A percentile compares a stretch with the other conserved stretches of the same genome.
These are phyloP conservation scores for Auricularia sp. DNA, from an alignment of 768 basidiomycete species.

Conservation along the genomic window DNA sequence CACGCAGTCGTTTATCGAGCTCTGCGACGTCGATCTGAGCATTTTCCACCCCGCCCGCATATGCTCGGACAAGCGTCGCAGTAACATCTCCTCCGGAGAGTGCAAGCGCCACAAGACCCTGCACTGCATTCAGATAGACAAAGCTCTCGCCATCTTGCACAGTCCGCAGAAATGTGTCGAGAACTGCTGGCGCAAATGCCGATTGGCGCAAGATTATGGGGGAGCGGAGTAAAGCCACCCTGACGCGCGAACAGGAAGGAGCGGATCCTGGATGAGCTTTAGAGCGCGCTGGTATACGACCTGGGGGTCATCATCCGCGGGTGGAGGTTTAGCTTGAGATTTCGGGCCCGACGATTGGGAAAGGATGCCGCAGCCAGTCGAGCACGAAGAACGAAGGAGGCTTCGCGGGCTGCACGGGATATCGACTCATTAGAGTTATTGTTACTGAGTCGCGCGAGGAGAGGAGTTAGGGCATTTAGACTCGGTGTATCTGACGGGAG, in stretches of 20 bases:
- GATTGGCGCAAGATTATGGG: slow-evolving; percentile 31
- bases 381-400: slow-evolving; percentile 74
- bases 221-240: slow-evolving; percentile 70
- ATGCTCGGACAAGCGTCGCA: slow-evolving; percentile 53
- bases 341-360: slow-evolving; percentile 19
- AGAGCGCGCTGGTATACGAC: slow-evolving; percentile 80
- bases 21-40: slow-evolving; percentile 32
- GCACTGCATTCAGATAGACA: slow-evolving; percentile 85
- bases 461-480: slow-evolving; percentile 59
- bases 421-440: slow-evolving; percentile 34
- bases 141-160: slow-evolving; percentile 93
- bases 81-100: slow-evolving; percentile 71
- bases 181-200: slow-evolving; percentile 70
- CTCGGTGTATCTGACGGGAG: slow-evolving; percentile 52
- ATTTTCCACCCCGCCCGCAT: slow-evolving; percentile 40
- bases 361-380: slow-evolving; percentile 48
- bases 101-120: slow-evolving; percentile 81
- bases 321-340: slow-evolving; percentile 14
- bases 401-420: slow-evolving; percentile 61
- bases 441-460: slow-evolving; percentile 46
- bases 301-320: slow-evolving; percentile 37
- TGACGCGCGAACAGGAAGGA: slow-evolving; percentile 89
- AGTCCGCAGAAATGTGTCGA: slow-evolving; percentile 77
- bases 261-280: slow-evolving; percentile 79
- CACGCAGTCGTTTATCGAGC: slow-evolving; percentile 60